A percentile compares a stretch with the other conserved stretches of the same genome.
phyloP scores from a whole-genome alignment of 2,329 filamentous ascomycete genomes.

The Arthrobotrys conoides region DNA sequence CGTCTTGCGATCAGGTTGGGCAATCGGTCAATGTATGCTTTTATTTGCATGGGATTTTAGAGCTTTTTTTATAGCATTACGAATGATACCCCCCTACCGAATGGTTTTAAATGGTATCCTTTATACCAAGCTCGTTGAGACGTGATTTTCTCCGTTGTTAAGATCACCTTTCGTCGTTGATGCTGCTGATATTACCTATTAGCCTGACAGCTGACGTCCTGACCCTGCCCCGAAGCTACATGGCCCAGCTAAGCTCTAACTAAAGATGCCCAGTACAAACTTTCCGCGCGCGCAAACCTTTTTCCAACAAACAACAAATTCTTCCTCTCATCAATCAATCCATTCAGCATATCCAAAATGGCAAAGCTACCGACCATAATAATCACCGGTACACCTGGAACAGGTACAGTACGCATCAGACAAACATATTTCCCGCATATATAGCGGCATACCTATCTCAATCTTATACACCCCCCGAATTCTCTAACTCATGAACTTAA shows the following conservation, averaged over 20 bases:
- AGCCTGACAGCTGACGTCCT: too few relatives aligned
- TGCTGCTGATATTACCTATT: too few relatives aligned
- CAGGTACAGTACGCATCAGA: slow-evolving; percentile 69
- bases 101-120: background rate
- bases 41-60: slow-evolving; percentile 7
- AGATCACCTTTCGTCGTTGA: too few relatives aligned
- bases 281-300: slow-evolving; percentile 11
- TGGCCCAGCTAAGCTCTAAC: too few relatives aligned
- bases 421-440: background rate
- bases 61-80: slow-evolving; percentile 32
- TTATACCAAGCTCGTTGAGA: too few relatives aligned
- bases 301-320: slow-evolving; percentile 58
- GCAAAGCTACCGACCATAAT: slow-evolving; percentile 83
- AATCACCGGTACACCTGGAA: slow-evolving; percentile 93
- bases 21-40: background rate
- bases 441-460: background rate
- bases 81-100: slow-evolving; percentile 49
- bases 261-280: too few relatives aligned
- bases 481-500: background rate
- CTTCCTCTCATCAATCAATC: background rate
- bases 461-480: background rate
- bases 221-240: too few relatives aligned
- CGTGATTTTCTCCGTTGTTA: too few relatives aligned
- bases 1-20: background rate
- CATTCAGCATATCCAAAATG: slow-evolving; percentile 19